Percentiles rank a stretch among this genome's conserved stretches.
phyloP scores from a whole-genome alignment of 257 asterid genomes.

The Solanum pimpinellifolium region DNA sequence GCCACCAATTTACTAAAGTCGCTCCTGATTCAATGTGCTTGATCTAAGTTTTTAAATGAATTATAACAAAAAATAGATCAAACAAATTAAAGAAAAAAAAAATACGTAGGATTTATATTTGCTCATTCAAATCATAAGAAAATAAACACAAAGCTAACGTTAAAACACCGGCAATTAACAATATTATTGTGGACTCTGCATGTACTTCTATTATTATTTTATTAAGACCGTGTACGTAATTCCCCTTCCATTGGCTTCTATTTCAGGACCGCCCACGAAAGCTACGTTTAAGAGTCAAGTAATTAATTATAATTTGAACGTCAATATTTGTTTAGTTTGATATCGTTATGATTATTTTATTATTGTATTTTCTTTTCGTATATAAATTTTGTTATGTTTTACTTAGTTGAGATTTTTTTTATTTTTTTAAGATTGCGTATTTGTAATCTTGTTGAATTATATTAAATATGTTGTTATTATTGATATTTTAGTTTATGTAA shows the following conservation, averaged over 20 bases:
- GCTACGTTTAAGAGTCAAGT: neutral
- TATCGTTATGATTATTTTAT: too few relatives aligned
- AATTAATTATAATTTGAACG: neutral
- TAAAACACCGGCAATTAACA: neutral
- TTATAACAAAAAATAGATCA: too few relatives aligned
- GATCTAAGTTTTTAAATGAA: too few relatives aligned
- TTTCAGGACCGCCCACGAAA: neutral
- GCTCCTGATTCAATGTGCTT: accelerated
- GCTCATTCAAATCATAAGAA: neutral
- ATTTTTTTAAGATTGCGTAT: accelerated
- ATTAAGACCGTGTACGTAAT: neutral
- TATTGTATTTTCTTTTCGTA: too few relatives aligned
- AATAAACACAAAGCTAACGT: neutral
- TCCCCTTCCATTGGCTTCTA: neutral
- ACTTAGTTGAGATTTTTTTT: accelerated
- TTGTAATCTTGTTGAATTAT: neutral
- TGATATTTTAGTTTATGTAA: neutral
- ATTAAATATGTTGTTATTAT: neutral
- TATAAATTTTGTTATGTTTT: neutral
- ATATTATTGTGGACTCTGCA: neutral
- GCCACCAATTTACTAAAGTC: too few relatives aligned
- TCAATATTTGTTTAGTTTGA: neutral
- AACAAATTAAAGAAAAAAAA: too few relatives aligned
- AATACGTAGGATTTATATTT: neutral
- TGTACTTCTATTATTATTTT: neutral